Evolutionary conservation across 805 yeast genomes (phyloP).

Genomic region (Ogataea dorogensis): DNA sequence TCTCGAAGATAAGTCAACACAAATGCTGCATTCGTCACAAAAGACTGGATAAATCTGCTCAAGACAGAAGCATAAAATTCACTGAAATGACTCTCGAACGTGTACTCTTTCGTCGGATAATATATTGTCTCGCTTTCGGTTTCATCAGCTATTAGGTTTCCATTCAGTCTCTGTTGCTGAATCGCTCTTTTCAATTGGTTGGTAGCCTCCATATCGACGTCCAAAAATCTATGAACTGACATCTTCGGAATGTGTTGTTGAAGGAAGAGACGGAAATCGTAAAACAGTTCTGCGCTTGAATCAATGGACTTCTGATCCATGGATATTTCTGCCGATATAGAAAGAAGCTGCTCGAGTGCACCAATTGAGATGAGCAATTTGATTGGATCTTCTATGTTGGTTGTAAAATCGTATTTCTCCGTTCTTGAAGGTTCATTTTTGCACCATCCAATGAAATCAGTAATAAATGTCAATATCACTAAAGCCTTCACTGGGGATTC

Average conservation of each 20-base stretch:
- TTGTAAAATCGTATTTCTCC: conserved; percentile 45
- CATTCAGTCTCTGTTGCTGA: conserved; percentile 27
- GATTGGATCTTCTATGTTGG: conserved; percentile 54
- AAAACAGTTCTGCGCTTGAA: conserved; percentile 36
- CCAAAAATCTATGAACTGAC: conserved; percentile 50
- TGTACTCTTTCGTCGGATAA: conserved; percentile 24
- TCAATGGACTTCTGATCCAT: conserved; percentile 13
- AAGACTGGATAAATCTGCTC: conserved; percentile 50
- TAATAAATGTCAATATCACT: conserved; percentile 49
- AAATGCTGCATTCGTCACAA: conserved; percentile 64
- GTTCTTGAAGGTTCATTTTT: conserved; percentile 46
- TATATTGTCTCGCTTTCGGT: conserved; percentile 28
- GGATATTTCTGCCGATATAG: conserved; percentile 58
- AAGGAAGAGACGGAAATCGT: conserved; percentile 63
- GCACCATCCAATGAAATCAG: conserved; percentile 67
- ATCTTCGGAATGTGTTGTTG: conserved; percentile 66
- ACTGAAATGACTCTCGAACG: conserved; percentile 28
- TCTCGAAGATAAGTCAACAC: conserved; percentile 66
- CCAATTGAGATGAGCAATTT: conserved; percentile 59
- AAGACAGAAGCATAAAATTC: conserved; percentile 42
- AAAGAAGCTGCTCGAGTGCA: conserved; percentile 66
- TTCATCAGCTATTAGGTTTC: conserved; percentile 30
- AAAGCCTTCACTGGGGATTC: conserved; percentile 49
- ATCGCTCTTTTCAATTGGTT: conserved; percentile 32
- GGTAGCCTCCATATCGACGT: conserved; percentile 45